Conservation (phyloP, 495 filamentous ascomycete species). For the Lophiostoma macrostomum region DNA sequence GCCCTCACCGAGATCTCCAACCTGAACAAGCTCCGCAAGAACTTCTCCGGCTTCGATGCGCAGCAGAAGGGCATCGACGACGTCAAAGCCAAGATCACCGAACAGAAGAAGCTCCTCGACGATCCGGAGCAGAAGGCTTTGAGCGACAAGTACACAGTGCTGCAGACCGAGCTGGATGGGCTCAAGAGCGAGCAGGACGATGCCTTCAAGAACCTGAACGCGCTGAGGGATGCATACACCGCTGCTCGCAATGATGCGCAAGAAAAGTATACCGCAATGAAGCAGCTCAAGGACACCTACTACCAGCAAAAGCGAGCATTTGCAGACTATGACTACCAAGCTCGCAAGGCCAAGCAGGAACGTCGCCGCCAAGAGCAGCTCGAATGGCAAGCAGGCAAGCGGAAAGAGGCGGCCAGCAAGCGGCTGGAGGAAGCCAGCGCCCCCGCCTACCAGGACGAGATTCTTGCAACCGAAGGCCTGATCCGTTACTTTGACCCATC, state of each 20-base stretch:
- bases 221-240: slow-evolving; percentile 83
- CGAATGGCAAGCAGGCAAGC: slow-evolving; percentile 65
- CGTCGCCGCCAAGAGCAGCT: slow-evolving; percentile 77
- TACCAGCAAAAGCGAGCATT: slow-evolving; percentile 72
- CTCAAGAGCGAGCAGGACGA: slow-evolving; percentile 90
- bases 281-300: slow-evolving; percentile 81
- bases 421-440: slow-evolving; percentile 87
- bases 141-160: slow-evolving; percentile 74
- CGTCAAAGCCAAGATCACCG: slow-evolving; percentile 77
- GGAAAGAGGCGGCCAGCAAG: slow-evolving; percentile 76
- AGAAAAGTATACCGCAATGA: slow-evolving; percentile 73
- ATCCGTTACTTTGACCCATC: slow-evolving; percentile 89
- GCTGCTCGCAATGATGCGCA: slow-evolving; percentile 79
- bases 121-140: slow-evolving; percentile 90
- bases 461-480: slow-evolving; percentile 77
- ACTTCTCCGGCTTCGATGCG: slow-evolving; percentile 77
- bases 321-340: slow-evolving; percentile 76
- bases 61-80: slow-evolving; percentile 80
- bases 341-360: slow-evolving; percentile 68
- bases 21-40: slow-evolving; percentile 85
- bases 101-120: slow-evolving; percentile 78
- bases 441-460: slow-evolving; percentile 86
- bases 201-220: slow-evolving; percentile 77
- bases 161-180: slow-evolving; percentile 78
- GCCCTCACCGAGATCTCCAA: slow-evolving; percentile 75